These are phyloP conservation scores for Thymus quinquecostatus DNA, from an alignment of 257 asterid genomes.

Conservation along the genomic window DNA sequence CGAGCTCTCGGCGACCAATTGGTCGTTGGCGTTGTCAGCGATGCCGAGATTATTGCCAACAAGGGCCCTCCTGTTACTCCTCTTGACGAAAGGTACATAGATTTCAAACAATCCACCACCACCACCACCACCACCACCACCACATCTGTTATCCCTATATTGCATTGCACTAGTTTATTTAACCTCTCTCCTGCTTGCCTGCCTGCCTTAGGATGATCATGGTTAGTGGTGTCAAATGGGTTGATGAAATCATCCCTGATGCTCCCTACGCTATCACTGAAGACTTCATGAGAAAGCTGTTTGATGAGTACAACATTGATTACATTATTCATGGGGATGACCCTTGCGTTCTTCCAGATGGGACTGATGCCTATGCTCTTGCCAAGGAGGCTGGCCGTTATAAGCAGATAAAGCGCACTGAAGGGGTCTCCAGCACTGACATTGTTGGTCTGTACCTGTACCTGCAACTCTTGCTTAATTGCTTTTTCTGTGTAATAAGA, in stretches of 20 bases:
- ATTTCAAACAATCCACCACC: too few species aligned
- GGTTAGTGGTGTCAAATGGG: conserved; percentile 99
- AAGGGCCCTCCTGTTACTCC: conserved; percentile 99
- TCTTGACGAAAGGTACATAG: conserved; percentile 66
- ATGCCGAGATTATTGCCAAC: conserved; percentile 79
- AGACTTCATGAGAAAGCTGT: conserved; percentile 88
- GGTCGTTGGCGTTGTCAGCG: conserved; percentile 96
- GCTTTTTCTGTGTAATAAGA: too few species aligned
- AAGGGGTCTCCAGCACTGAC: conserved; percentile 96
- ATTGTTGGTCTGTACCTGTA: conserved; percentile 70
- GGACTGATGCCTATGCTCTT: conserved; percentile 95
- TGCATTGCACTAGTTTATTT: neutral
- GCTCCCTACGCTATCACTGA: conserved; percentile 98
- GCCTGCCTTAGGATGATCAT: conserved; percentile 72
- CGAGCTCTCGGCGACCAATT: conserved; percentile 95
- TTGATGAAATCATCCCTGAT: conserved; percentile 92
- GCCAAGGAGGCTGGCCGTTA: conserved; percentile 94
- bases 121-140: too few species aligned
- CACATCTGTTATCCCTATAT: too few species aligned
- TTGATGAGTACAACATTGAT: conserved; percentile 84
- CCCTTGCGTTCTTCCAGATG: conserved; percentile 94
- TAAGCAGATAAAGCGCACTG: conserved; percentile 95
- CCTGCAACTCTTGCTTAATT: conserved; percentile 26
- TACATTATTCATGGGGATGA: conserved; percentile 96
- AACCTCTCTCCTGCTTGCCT: conserved; percentile 5